Conservation (phyloP, 169 alveolate species). For the Pseudocohnilembus persalinus region DNA sequence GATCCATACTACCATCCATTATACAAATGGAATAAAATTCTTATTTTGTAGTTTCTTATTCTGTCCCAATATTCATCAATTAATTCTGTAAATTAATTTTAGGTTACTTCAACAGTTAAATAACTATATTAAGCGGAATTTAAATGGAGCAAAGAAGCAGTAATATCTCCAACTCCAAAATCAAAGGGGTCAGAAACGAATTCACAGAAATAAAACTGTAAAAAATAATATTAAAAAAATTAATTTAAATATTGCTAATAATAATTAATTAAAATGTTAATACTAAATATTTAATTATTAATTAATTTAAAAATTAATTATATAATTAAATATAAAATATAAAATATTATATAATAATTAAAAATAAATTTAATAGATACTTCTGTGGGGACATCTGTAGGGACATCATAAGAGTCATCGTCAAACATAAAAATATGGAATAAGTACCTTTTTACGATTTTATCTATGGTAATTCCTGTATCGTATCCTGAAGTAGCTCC, state of each 20-base stretch:
- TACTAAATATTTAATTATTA: too few species aligned
- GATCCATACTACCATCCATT: not conserved
- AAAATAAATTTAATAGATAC: not conserved
- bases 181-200: constrained; percentile 11
- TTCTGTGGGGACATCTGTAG: constrained; percentile 4
- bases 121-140: too few species aligned
- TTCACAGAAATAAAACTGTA: constrained; percentile 13
- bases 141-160: too few species aligned
- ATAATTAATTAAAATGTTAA: too few species aligned
- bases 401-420: not conserved
- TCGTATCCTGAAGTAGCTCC: not conserved
- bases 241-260: too few species aligned
- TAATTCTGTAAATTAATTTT: too few species aligned
- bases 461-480: constrained; percentile 5
- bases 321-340: too few species aligned
- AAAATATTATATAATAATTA: too few species aligned
- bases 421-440: constrained; percentile 9
- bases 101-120: not conserved
- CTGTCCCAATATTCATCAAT: not conserved
- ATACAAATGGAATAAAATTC: not conserved
- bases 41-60: not conserved
- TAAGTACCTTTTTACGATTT: constrained; percentile 7
- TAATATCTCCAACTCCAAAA: not conserved
- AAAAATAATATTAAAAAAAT: too few species aligned
- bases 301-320: too few species aligned